These are phyloP conservation scores for Bipolaris victoriae DNA, from an alignment of 2,329 filamentous ascomycete species.

Conservation along the genomic window DNA sequence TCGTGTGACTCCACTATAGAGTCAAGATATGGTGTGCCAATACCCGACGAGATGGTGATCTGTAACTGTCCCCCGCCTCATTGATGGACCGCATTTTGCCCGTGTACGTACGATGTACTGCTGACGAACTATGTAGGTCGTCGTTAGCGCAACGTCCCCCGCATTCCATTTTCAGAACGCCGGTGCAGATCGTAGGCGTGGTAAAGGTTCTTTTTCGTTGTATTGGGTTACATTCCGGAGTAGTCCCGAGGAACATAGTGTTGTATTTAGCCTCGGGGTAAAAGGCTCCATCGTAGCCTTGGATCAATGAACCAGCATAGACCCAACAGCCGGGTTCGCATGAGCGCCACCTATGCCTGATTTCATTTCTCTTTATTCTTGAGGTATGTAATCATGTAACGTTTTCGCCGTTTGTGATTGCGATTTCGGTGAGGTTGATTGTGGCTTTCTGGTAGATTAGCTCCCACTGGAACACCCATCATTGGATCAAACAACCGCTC, in stretches of 20 bases:
- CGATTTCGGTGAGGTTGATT: background rate
- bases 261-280: constrained; percentile 16
- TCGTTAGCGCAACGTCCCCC: constrained; percentile 4
- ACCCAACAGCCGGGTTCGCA: background rate
- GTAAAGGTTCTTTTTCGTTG: background rate
- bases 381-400: background rate
- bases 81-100: constrained; percentile 12
- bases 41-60: background rate
- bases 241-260: constrained; percentile 8
- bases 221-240: constrained; percentile 4
- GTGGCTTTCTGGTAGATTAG: background rate
- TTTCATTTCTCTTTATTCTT: background rate
- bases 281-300: background rate
- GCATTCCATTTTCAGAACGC: constrained; percentile 1
- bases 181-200: constrained; percentile 1
- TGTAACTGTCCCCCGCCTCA: background rate
- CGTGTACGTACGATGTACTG: background rate
- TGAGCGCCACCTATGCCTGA: background rate
- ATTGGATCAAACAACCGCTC: background rate
- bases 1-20: background rate
- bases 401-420: background rate
- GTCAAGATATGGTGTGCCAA: background rate
- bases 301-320: background rate
- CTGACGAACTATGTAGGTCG: background rate
- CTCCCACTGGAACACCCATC: background rate